These are phyloP conservation scores for Cercospora berteroae DNA, from an alignment of 2,329 filamentous ascomycete species.

Conservation along the genomic window DNA sequence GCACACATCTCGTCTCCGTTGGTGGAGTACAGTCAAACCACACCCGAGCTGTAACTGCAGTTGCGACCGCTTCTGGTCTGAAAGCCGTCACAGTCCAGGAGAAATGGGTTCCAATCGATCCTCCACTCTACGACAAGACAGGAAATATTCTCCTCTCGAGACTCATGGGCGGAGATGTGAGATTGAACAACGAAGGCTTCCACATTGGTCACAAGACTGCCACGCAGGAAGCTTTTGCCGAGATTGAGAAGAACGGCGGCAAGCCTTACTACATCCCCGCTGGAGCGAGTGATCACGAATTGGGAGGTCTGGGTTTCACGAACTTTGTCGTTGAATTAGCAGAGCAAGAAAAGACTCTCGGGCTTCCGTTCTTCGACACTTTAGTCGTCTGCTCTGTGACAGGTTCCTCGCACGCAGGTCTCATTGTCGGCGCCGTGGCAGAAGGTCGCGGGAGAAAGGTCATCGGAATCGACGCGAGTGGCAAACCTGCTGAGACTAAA, in stretches of 20 bases:
- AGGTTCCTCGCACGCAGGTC: conserved; percentile 68
- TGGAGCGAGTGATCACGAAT: conserved; percentile 67
- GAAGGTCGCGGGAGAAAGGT: conserved; percentile 51
- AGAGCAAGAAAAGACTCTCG: conserved; percentile 60
- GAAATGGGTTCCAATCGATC: conserved; percentile 36
- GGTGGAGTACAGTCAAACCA: conserved; percentile 43
- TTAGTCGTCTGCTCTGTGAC: conserved; percentile 66
- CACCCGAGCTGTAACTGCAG: conserved; percentile 39
- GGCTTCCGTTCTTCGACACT: conserved; percentile 62
- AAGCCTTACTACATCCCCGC: conserved; percentile 72
- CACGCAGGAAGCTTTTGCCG: conserved; percentile 53
- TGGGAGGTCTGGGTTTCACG: conserved; percentile 69
- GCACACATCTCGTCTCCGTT: conserved; percentile 38
- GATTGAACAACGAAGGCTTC: conserved; percentile 60
- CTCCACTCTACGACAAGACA: conserved; percentile 46
- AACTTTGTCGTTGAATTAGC: conserved; percentile 69
- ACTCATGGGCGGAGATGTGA: conserved; percentile 53
- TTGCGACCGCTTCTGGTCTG: conserved; percentile 36
- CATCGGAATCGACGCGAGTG: conserved; percentile 66
- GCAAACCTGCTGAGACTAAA: conserved; percentile 60
- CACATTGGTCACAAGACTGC: conserved; percentile 64
- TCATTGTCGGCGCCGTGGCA: conserved; percentile 68
- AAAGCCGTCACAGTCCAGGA: conserved; percentile 36
- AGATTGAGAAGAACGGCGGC: conserved; percentile 53
- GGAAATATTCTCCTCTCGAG: conserved; percentile 70